These are phyloP conservation scores for Eutrema japonicum DNA, from an alignment of 345 rosid genomes.

Conservation along the genomic window DNA sequence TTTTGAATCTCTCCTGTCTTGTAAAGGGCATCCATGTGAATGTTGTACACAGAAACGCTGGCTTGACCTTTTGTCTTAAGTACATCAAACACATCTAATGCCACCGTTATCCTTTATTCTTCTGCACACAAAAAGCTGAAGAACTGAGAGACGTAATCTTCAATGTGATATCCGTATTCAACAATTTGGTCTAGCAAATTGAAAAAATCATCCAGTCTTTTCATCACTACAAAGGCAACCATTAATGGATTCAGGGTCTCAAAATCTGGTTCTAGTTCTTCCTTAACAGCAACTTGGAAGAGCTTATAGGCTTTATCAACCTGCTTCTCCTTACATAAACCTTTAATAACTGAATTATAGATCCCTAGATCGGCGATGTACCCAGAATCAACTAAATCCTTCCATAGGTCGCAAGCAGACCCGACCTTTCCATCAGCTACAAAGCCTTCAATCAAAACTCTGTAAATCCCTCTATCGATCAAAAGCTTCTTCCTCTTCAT, in stretches of 20 bases:
- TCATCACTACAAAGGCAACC: slow-evolving; percentile 56
- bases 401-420: slow-evolving; percentile 63
- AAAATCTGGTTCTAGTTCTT: slow-evolving; percentile 63
- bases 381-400: slow-evolving; percentile 75
- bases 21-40: slow-evolving; percentile 58
- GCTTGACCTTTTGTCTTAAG: slow-evolving; percentile 58
- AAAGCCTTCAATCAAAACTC: slow-evolving; percentile 61
- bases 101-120: slow-evolving; percentile 49
- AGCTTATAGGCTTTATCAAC: slow-evolving; percentile 69
- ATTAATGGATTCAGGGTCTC: slow-evolving; percentile 64
- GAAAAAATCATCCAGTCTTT: slow-evolving; percentile 55
- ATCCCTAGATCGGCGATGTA: slow-evolving; percentile 75
- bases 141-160: slow-evolving; percentile 57
- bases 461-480: slow-evolving; percentile 66
- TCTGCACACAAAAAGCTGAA: slow-evolving; percentile 43
- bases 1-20: slow-evolving; percentile 54
- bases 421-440: slow-evolving; percentile 59
- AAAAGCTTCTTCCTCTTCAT: slow-evolving; percentile 68
- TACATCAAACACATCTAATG: slow-evolving; percentile 57
- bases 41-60: slow-evolving; percentile 55
- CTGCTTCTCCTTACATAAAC: slow-evolving; percentile 54
- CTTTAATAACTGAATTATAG: slow-evolving; percentile 67
- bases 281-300: slow-evolving; percentile 53
- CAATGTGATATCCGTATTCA: slow-evolving; percentile 53
- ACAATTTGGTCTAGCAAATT: slow-evolving; percentile 59